Percentiles rank a stretch among this genome's conserved stretches.
Evolutionary conservation across 1,139 yeast genomes (phyloP).

Genomic region (Saccharomyces uvarum): DNA sequence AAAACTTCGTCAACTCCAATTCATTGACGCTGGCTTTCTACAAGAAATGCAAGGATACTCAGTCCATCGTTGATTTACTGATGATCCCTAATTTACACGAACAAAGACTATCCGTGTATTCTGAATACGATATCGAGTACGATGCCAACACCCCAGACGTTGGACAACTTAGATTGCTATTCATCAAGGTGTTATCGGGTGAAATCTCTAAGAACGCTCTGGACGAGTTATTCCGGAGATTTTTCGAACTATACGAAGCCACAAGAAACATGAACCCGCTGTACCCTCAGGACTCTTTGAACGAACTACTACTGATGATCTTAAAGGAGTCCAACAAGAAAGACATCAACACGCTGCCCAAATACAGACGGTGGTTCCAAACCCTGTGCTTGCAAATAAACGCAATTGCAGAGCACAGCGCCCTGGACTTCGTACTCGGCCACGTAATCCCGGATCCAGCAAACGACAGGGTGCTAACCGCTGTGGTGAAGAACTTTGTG

Average conservation of each 20-base stretch:
- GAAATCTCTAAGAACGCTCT: slow-evolving; percentile 2
- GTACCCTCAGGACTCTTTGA: slow-evolving; percentile 3
- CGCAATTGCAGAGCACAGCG: slow-evolving; percentile 8
- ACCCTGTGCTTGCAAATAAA: slow-evolving; percentile 4
- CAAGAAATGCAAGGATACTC: slow-evolving; percentile 3
- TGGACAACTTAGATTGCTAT: not conserved
- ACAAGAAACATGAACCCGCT: slow-evolving; percentile 1
- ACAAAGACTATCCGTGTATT: slow-evolving; percentile 1
- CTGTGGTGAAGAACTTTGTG: slow-evolving; percentile 17
- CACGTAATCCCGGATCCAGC: slow-evolving; percentile 22
- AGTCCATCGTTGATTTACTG: slow-evolving; percentile 2
- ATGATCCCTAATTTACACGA: slow-evolving; percentile 2
- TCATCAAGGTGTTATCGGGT: not conserved
- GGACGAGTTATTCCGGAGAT: slow-evolving; percentile 2
- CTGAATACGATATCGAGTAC: not conserved
- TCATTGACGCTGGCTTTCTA: slow-evolving; percentile 5
- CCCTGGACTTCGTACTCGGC: slow-evolving; percentile 12
- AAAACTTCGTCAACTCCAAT: slow-evolving; percentile 8
- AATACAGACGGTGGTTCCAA: slow-evolving; percentile 2
- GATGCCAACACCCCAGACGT: slow-evolving; percentile 1
- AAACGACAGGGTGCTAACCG: slow-evolving; percentile 15
- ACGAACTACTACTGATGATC: slow-evolving; percentile 2
- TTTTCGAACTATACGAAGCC: slow-evolving; percentile 1
- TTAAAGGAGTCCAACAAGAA: slow-evolving; percentile 3
- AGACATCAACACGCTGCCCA: not conserved